phyloP scores from a whole-genome alignment of 805 yeast genomes.

The Hanseniaspora valbyensis region DNA sequence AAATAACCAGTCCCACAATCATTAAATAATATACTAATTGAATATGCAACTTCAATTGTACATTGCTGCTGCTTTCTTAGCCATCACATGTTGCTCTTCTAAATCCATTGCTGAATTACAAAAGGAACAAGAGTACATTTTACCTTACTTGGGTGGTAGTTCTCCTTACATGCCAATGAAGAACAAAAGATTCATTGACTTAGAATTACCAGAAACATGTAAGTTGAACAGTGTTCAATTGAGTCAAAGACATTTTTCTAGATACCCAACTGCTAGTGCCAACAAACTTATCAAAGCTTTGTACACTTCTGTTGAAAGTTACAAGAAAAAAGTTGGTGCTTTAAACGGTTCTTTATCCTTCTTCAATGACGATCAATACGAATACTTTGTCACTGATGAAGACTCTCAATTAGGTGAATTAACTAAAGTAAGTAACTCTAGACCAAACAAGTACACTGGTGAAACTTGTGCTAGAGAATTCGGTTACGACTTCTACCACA shows the following conservation, averaged over 20 bases:
- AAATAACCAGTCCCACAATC: not conserved
- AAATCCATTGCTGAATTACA: conserved; percentile 1
- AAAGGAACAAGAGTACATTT: conserved; percentile 27
- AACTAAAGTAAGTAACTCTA: conserved; percentile 25
- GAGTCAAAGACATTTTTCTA: conserved; percentile 67
- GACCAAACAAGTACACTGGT: conserved; percentile 37
- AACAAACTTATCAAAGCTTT: conserved; percentile 29
- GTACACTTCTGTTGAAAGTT: conserved; percentile 8
- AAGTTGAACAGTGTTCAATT: conserved; percentile 56
- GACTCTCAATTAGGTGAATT: conserved; percentile 35
- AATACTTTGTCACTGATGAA: conserved; percentile 35
- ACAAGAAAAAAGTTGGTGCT: conserved; percentile 27
- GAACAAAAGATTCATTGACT: conserved; percentile 43
- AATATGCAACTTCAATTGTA: not conserved
- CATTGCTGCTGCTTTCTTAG: not conserved
- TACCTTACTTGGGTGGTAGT: conserved; percentile 41
- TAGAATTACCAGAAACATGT: conserved; percentile 41
- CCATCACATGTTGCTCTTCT: not conserved
- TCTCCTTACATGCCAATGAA: conserved; percentile 44
- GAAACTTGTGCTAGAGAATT: conserved; percentile 34
- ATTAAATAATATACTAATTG: not conserved
- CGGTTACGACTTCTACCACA: conserved; percentile 36
- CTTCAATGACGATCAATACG: conserved; percentile 34
- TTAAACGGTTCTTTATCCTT: conserved; percentile 36
- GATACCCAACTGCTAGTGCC: conserved; percentile 48